Conservation (phyloP, 495 filamentous ascomycete genomes). For the Darksidea phi region DNA sequence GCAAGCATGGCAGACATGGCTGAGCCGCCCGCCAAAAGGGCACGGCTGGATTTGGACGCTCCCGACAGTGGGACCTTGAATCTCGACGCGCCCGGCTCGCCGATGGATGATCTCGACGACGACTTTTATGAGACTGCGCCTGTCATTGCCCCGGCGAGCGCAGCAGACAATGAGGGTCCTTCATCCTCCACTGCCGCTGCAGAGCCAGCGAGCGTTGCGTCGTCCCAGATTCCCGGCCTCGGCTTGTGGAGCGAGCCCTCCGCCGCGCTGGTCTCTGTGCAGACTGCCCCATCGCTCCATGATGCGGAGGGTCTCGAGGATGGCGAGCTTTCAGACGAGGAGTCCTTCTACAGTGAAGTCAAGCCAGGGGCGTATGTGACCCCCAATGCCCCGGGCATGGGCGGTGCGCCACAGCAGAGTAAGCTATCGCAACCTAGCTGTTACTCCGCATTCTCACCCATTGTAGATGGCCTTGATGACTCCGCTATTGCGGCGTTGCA, state of each 20-base stretch:
- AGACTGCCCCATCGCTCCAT: neutral
- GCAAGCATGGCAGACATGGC: slow-evolving; percentile 21
- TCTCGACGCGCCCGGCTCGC: slow-evolving; percentile 28
- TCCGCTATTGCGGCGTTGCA: neutral
- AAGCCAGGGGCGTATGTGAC: neutral
- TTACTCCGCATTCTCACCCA: neutral
- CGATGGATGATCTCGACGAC: slow-evolving; percentile 35
- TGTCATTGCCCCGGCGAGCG: slow-evolving; percentile 11
- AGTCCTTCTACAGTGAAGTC: slow-evolving; percentile 14
- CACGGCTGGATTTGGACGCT: slow-evolving; percentile 16
- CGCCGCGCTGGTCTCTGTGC: neutral
- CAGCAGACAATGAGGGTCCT: neutral
- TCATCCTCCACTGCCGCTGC: neutral
- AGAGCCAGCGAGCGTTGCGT: slow-evolving; percentile 1
- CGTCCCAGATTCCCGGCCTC: slow-evolving; percentile 27
- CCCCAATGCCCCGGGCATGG: neutral
- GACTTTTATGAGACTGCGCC: slow-evolving; percentile 34
- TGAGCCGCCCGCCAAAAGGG: slow-evolving; percentile 35
- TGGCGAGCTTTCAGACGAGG: slow-evolving; percentile 24
- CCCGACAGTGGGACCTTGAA: slow-evolving; percentile 9
- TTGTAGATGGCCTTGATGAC: neutral
- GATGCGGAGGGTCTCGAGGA: slow-evolving; percentile 15
- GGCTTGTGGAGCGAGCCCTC: slow-evolving; percentile 20
- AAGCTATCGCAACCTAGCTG: neutral
- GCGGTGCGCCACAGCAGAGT: slow-evolving; percentile 5